Evolutionary conservation across 768 basidiomycete genomes (phyloP).

Genomic region (Mycena polygramma): DNA sequence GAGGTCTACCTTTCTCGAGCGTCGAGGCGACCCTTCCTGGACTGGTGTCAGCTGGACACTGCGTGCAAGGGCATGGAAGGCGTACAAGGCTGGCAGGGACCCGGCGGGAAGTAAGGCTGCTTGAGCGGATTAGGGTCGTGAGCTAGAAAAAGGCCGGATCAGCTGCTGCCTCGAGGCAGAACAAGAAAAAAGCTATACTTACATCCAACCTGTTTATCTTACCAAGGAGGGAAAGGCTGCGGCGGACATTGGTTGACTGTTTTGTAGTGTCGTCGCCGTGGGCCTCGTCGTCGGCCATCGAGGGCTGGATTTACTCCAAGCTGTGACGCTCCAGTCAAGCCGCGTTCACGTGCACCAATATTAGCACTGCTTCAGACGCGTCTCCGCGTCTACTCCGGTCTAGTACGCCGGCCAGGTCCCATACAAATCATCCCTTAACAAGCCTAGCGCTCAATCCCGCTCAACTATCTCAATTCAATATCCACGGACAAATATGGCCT

Average conservation of each 20-base stretch:
- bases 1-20: conserved; percentile 15
- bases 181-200: not conserved
- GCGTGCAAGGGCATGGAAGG: not conserved
- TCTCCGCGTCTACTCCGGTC: not conserved
- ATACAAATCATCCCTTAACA: too few species aligned
- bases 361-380: not conserved
- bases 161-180: conserved; percentile 31
- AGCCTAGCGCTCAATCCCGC: too few species aligned
- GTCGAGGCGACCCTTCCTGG: conserved; percentile 21
- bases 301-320: conserved; percentile 8
- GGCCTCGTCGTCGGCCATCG: conserved; percentile 34
- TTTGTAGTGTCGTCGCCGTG: conserved; percentile 10
- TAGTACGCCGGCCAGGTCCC: not conserved
- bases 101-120: conserved; percentile 29
- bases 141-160: conserved; percentile 34
- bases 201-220: conserved; percentile 24
- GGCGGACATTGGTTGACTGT: conserved; percentile 17
- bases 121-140: conserved; percentile 32
- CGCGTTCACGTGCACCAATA: conserved; percentile 13
- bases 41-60: not conserved
- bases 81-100: conserved; percentile 12
- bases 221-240: conserved; percentile 31
- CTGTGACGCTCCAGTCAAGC: not conserved
- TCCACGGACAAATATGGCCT: too few species aligned
- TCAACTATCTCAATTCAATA: too few species aligned